These are phyloP conservation scores for Schwanniomyces etchellsii DNA, from an alignment of 1,139 yeast species.

Conservation along the genomic window DNA sequence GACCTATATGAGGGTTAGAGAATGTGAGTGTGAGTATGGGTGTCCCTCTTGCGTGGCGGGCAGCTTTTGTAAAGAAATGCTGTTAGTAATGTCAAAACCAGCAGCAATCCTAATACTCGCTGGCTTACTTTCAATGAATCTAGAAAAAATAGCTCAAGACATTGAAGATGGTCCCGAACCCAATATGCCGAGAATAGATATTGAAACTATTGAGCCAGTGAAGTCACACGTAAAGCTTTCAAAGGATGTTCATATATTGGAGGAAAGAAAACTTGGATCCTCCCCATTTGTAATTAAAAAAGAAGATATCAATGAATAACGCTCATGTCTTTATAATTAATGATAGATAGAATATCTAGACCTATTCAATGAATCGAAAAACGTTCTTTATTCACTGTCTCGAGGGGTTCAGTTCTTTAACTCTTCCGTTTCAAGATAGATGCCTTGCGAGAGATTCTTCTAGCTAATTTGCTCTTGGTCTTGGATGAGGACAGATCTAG, in stretches of 20 bases:
- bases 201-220: constrained; percentile 63
- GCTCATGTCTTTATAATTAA: not conserved
- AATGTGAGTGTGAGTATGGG: constrained; percentile 79
- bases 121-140: constrained; percentile 41
- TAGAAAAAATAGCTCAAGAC: constrained; percentile 25
- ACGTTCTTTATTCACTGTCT: too few species aligned
- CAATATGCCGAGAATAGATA: constrained; percentile 61
- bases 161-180: constrained; percentile 80
- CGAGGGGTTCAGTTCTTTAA: too few species aligned
- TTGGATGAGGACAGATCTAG: not conserved
- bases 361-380: too few species aligned
- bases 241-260: constrained; percentile 53
- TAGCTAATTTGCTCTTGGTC: not conserved
- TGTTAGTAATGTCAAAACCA: constrained; percentile 78
- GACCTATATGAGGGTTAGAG: constrained; percentile 52
- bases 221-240: constrained; percentile 50
- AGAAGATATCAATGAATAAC: constrained; percentile 1
- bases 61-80: constrained; percentile 71
- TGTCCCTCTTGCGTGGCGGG: constrained; percentile 87
- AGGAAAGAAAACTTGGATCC: constrained; percentile 23
- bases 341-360: not conserved
- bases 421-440: constrained; percentile 1
- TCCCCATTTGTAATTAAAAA: constrained; percentile 12
- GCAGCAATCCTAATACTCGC: constrained; percentile 76
- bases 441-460: constrained; percentile 1